Conservation (phyloP, 2,329 filamentous ascomycete species). For the Alternaria alternata region DNA sequence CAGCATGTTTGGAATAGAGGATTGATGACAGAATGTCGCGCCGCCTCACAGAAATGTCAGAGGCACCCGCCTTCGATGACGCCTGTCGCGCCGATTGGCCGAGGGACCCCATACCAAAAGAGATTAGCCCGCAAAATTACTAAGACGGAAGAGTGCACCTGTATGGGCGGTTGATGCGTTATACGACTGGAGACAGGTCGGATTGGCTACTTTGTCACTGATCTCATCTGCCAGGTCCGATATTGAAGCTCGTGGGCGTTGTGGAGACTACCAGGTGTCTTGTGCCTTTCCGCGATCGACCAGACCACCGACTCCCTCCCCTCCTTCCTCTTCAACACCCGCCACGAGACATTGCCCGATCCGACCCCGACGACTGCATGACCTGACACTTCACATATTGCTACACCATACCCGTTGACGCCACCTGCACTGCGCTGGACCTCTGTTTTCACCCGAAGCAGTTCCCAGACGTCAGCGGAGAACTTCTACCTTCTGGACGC, state of each 20-base stretch:
- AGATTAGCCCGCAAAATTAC: conserved; percentile 33
- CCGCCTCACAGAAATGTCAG: conserved; percentile 24
- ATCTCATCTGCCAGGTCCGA: conserved; percentile 7
- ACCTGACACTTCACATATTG: conserved; percentile 11
- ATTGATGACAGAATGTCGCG: conserved; percentile 6
- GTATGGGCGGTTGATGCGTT: conserved; percentile 13
- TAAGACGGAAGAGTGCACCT: conserved; percentile 21
- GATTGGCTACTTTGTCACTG: conserved; percentile 10
- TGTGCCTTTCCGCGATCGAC: conserved; percentile 19
- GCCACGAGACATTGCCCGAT: conserved; percentile 23
- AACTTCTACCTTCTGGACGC: conserved; percentile 22
- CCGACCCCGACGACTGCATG: conserved; percentile 9
- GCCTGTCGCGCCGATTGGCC: conserved; percentile 34
- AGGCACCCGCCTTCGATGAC: conserved; percentile 19
- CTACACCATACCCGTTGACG: conserved; percentile 13
- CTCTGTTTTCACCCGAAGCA: conserved; percentile 21
- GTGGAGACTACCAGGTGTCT: conserved; percentile 21
- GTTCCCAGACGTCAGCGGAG: conserved; percentile 40
- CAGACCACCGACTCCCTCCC: conserved; percentile 27
- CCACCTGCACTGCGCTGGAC: conserved; percentile 10
- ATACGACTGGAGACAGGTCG: conserved; percentile 6
- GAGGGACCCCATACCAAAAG: conserved; percentile 13
- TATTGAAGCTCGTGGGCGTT: conserved; percentile 18
- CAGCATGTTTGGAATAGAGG: conserved; percentile 43
- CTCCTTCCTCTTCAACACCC: conserved; percentile 18